Evolutionary conservation across 352 stramenopile genomes (phyloP), one percentile per base, ranked within the genome.

Genomic region (Lagenidium giganteum): DNA sequence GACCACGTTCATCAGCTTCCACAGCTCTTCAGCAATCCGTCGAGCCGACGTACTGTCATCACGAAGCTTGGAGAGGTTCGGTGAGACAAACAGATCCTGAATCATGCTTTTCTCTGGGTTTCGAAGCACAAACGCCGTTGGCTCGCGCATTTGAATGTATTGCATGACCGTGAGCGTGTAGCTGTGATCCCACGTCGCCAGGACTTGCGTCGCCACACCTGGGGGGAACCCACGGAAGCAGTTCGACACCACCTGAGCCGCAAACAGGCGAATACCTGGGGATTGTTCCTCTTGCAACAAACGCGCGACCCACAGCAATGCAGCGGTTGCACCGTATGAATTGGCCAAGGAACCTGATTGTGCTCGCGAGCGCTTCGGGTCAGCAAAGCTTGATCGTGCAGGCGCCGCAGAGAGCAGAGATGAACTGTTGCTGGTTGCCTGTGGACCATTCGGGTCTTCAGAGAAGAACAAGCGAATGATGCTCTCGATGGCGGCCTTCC

Each of bases 381-480:
- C n/a, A n/a, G n/a, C n/a, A n/a, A n/a, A n/a, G n/a, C n/a, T n/a
- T n/a, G n/a, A n/a, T n/a, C n/a, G n/a, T n/a, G n/a, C n/a, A n/a
- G n/a, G n/a, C n/a, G n/a, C n/a, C n/a, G n/a, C n/a, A n/a, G n/a
- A n/a, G n/a, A n/a, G n/a, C n/a, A n/a, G n/a, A n/a, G n/a, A n/a
- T n/a, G n/a, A n/a, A 9, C n/a, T 46, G 14, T 12, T 20, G n/a
- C 4, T 48, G n/a, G 42, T 66, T 27, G 22, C 36, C 5, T 16
- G 53, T 12, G 51, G 41, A 17, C 35, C 54, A 18, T 32, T 70
- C 0, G 79, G 70, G 20, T 92, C 79, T 65, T 93, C 82, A 8
- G 77, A 68, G 47, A 93, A 93, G 52, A 86, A 91, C 11, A 93
- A 42, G 1, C 82, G 79, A 22, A 93, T 49, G 30, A 93, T 84